Conservation (phyloP, 2,329 filamentous ascomycete species). For the Neocucurbitaria cava region DNA sequence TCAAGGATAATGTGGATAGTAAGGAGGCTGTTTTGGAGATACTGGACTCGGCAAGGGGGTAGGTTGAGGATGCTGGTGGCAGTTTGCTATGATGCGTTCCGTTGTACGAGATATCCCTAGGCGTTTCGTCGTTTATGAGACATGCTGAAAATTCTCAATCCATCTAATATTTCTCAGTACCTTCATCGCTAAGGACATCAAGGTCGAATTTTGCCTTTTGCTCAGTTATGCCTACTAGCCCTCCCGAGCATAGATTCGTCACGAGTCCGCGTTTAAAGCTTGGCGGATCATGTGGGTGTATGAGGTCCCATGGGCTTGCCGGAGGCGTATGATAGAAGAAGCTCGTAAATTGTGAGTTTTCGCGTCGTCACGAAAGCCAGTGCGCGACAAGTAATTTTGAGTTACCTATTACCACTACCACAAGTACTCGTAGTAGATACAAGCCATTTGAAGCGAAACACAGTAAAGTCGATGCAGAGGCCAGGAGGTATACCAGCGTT, state of each 20-base stretch:
- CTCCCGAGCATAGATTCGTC: slow-evolving; percentile 52
- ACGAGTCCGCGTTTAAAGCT: too few species aligned
- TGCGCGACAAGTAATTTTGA: too few species aligned
- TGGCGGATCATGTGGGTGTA: too few species aligned
- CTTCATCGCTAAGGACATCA: slow-evolving; percentile 4
- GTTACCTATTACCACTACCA: too few species aligned
- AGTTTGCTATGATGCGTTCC: neutral
- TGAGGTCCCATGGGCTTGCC: too few species aligned
- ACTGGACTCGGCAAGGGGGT: slow-evolving; percentile 10
- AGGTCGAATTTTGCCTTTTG: neutral
- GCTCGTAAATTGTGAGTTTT: too few species aligned
- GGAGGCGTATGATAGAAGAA: too few species aligned
- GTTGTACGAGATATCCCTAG: neutral
- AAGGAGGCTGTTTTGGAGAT: slow-evolving; percentile 22
- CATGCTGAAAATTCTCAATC: neutral
- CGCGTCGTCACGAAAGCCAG: too few species aligned
- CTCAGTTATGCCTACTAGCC: neutral
- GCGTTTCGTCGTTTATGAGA: neutral
- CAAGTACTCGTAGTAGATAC: too few species aligned
- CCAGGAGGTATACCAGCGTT: too few species aligned
- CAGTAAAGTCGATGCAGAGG: too few species aligned
- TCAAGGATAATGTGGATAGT: slow-evolving; percentile 4
- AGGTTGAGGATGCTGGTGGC: neutral
- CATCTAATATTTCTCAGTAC: neutral
- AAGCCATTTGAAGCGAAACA: too few species aligned